A percentile compares a stretch with the other conserved stretches of the same genome.
Conservation (phyloP, 345 rosid species). For the Camelina hispida region DNA sequence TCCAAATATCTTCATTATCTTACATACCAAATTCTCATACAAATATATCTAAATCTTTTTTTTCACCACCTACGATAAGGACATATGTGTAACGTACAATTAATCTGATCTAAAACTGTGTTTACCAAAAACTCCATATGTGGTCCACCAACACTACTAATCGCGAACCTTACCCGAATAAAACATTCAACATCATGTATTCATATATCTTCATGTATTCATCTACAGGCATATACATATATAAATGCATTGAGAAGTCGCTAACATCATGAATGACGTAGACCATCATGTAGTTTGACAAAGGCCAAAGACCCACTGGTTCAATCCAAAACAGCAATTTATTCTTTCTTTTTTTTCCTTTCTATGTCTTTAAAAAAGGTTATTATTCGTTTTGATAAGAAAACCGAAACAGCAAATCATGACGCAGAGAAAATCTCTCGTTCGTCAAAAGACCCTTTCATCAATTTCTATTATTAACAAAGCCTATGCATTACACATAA, state of each 20-base stretch:
- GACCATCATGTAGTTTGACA: constrained; percentile 41
- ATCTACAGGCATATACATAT: background rate
- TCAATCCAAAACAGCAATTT: constrained; percentile 43
- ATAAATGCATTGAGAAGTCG: constrained; percentile 12
- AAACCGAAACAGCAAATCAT: constrained; percentile 40
- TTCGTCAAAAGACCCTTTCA: constrained; percentile 41
- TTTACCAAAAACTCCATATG: constrained; percentile 26
- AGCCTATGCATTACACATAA: constrained; percentile 44
- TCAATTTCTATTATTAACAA: constrained; percentile 41
- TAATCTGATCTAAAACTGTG: constrained; percentile 30
- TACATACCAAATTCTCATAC: constrained; percentile 31
- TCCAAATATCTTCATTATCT: constrained; percentile 19
- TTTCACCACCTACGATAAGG: constrained; percentile 36
- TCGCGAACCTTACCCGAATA: constrained; percentile 39
- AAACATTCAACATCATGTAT: constrained; percentile 31
- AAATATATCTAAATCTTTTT: constrained; percentile 22
- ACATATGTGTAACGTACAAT: constrained; percentile 28
- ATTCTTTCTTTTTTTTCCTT: background rate
- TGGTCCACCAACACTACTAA: constrained; percentile 37
- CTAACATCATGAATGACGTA: constrained; percentile 46
- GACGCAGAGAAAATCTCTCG: constrained; percentile 48
- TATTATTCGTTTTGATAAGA: constrained; percentile 24
- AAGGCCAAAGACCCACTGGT: constrained; percentile 44
- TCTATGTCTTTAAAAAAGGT: background rate
- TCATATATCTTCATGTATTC: background rate